These are phyloP conservation scores for Monilinia polystroma DNA, from an alignment of 2,329 filamentous ascomycete genomes.

Conservation along the genomic window DNA sequence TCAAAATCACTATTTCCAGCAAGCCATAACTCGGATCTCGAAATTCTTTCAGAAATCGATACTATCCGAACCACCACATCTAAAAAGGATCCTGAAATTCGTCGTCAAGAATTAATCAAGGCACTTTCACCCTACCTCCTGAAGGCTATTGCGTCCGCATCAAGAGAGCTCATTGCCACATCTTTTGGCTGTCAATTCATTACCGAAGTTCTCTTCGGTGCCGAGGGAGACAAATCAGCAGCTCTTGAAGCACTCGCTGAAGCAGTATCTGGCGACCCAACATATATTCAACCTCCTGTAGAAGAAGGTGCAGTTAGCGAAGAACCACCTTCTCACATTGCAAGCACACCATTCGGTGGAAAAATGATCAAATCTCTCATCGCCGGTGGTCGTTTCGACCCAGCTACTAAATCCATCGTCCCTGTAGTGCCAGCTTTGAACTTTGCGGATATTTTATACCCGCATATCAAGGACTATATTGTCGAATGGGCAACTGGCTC, in stretches of 20 bases:
- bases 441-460: conserved; percentile 81
- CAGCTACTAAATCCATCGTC: conserved; percentile 66
- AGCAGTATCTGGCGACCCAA: conserved; percentile 58
- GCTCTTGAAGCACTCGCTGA: conserved; percentile 71
- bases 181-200: conserved; percentile 87
- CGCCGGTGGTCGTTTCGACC: conserved; percentile 83
- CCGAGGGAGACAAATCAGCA: conserved; percentile 70
- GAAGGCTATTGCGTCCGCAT: conserved; percentile 66
- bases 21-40: conserved; percentile 63
- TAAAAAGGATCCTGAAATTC: conserved; percentile 81
- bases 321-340: conserved; percentile 50
- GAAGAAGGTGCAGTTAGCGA: conserved; percentile 41
- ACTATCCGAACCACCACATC: conserved; percentile 79
- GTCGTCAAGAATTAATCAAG: conserved; percentile 73
- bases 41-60: conserved; percentile 74
- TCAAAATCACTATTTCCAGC: conserved; percentile 60
- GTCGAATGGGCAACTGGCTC: conserved; percentile 82
- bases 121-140: conserved; percentile 74
- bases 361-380: conserved; percentile 91
- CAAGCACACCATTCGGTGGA: conserved; percentile 62
- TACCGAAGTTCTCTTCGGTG: conserved; percentile 74
- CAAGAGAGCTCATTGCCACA: conserved; percentile 67
- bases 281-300: conserved; percentile 36
- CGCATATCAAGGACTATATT: conserved; percentile 71
- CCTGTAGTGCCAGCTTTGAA: conserved; percentile 72